Evolutionary conservation across 148 eudicot species (phyloP).

Genomic region (Rhododendron kiyosumense): DNA sequence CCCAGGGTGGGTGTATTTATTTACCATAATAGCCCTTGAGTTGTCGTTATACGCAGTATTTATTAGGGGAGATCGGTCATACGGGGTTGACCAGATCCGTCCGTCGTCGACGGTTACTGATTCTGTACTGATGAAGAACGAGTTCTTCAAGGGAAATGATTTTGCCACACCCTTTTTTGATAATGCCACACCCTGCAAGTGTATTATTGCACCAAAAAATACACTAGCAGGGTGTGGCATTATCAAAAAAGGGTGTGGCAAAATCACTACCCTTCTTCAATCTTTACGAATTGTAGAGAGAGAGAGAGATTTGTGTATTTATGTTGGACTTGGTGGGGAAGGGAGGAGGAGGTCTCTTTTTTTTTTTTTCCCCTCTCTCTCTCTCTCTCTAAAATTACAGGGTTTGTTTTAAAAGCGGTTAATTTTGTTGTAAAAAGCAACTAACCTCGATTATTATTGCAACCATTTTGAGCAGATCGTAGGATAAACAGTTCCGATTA

Average conservation of each 20-base stretch:
- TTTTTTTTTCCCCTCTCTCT: not conserved
- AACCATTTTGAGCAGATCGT: not conserved
- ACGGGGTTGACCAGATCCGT: constrained; percentile 42
- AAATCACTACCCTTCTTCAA: no score
- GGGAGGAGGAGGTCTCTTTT: not conserved
- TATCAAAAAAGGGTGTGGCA: no score
- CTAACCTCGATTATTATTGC: not conserved
- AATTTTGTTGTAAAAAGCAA: not conserved
- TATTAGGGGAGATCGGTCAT: constrained; percentile 28
- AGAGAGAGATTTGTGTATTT: not conserved
- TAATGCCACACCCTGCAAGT: no score
- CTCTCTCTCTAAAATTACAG: not conserved
- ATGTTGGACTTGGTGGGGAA: not conserved
- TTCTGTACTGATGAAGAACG: not conserved
- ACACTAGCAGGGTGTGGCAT: no score
- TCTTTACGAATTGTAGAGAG: no score
- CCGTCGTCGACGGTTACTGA: not conserved
- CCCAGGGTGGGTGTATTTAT: not conserved
- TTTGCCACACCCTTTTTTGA: no score
- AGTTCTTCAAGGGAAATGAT: no score
- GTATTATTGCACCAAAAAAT: no score
- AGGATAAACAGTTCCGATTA: not conserved
- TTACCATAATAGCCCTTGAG: constrained; percentile 10
- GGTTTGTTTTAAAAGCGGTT: not conserved
- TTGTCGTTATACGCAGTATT: not conserved